Evolutionary conservation across 1,284 basidiomycete genomes (phyloP).

Genomic region (Ceratobasidium theobromae): DNA sequence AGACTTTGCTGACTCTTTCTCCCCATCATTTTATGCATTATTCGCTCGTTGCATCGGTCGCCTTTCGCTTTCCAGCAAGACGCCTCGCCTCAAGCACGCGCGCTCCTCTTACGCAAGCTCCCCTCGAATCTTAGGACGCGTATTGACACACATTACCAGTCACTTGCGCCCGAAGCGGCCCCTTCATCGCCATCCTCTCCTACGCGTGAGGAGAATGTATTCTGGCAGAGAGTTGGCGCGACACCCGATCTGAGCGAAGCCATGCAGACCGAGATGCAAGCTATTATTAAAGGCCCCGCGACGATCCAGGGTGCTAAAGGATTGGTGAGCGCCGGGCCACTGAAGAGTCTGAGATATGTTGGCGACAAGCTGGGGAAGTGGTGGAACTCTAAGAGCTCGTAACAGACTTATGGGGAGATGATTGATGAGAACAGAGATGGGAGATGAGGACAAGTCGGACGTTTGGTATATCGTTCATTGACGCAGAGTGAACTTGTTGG

Average conservation of each 20-base stretch:
- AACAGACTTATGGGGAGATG: background rate
- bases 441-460: background rate
- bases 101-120: conserved; percentile 72
- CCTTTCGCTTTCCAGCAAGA: conserved; percentile 59
- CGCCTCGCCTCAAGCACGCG: conserved; percentile 60
- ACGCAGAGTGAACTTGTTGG: conserved; percentile 1
- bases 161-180: conserved; percentile 39
- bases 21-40: background rate
- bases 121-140: conserved; percentile 64
- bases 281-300: conserved; percentile 81
- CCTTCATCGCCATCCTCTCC: conserved; percentile 38
- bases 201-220: conserved; percentile 63
- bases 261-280: conserved; percentile 57
- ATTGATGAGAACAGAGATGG: background rate
- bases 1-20: conserved; percentile 8
- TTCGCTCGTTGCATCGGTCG: background rate
- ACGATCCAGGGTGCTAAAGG: conserved; percentile 86
- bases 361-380: conserved; percentile 80
- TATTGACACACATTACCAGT: conserved; percentile 55
- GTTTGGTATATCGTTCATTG: conserved; percentile 24
- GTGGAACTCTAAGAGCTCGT: conserved; percentile 50
- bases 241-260: conserved; percentile 60
- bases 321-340: conserved; percentile 75
- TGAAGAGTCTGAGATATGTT: conserved; percentile 77
- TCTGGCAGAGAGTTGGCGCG: conserved; percentile 72